phyloP scores from a whole-genome alignment of 306 rosid genomes.

The Pachyrhizus erosus region DNA sequence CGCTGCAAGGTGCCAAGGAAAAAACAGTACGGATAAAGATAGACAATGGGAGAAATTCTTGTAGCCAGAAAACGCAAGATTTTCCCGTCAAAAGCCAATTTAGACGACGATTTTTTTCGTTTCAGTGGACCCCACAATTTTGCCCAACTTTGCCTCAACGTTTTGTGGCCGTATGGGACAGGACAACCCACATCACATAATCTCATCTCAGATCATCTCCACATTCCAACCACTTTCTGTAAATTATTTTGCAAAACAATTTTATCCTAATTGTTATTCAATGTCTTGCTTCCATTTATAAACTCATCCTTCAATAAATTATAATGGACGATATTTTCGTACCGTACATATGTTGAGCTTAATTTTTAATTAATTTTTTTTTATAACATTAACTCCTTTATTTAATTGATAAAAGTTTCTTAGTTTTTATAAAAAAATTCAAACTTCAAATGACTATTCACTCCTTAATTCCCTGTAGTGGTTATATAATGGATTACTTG shows the following conservation, averaged over 20 bases:
- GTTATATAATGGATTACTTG: background rate
- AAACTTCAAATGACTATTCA: background rate
- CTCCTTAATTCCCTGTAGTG: background rate
- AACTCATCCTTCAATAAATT: background rate
- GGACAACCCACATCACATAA: too few species aligned
- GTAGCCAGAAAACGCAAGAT: background rate
- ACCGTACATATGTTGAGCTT: background rate
- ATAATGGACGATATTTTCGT: background rate
- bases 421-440: background rate
- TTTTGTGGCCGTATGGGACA: background rate
- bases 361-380: background rate
- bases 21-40: slow-evolving; percentile 11
- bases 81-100: background rate
- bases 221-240: background rate
- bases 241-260: background rate
- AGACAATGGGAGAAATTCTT: background rate
- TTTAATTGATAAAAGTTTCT: background rate
- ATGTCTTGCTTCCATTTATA: background rate
- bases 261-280: background rate
- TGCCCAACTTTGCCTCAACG: background rate
- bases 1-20: background rate
- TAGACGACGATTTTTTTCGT: background rate
- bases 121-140: background rate
- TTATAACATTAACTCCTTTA: background rate
- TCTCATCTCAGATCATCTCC: background rate